These are phyloP conservation scores for Fusarium oligoseptatum DNA, from an alignment of 2,329 filamentous ascomycete species.

Conservation along the genomic window DNA sequence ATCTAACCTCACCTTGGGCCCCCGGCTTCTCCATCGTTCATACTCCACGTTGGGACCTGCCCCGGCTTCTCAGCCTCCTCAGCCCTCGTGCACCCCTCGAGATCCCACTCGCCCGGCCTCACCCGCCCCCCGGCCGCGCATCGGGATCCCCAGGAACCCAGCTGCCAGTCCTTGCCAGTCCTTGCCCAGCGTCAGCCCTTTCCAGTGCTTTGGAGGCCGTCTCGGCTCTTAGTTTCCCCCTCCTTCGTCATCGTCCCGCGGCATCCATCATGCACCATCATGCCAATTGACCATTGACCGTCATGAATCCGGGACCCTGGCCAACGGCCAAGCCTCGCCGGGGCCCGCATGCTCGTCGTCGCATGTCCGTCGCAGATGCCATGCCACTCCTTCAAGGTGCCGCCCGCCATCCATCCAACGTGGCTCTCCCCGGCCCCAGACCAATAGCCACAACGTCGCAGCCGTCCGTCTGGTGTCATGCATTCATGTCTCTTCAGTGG, in stretches of 20 bases:
- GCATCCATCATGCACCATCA: conserved; percentile 43
- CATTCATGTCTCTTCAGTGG: conserved; percentile 29
- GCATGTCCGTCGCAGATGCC: conserved; percentile 7
- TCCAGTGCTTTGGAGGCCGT: conserved; percentile 10
- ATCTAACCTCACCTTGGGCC: conserved; percentile 12
- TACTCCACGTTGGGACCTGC: conserved; percentile 34
- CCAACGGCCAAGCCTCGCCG: conserved; percentile 18
- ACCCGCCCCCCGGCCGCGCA: conserved; percentile 43
- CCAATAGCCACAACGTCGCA: conserved; percentile 25
- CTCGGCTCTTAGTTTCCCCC: conserved; percentile 33
- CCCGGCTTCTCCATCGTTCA: conserved; percentile 36
- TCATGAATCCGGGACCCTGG: conserved; percentile 26
- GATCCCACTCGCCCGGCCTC: conserved; percentile 44
- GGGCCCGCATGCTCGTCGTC: conserved; percentile 20
- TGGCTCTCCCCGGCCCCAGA: conserved; percentile 15
- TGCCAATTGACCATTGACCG: conserved; percentile 33
- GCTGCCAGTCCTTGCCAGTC: conserved; percentile 18
- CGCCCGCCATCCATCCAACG: conserved; percentile 4
- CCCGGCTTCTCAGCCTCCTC: conserved; percentile 46
- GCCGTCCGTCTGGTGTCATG: conserved; percentile 35
- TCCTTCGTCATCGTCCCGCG: conserved; percentile 40
- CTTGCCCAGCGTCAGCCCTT: conserved; percentile 16
- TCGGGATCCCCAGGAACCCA: conserved; percentile 48
- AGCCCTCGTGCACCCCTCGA: conserved; percentile 15
- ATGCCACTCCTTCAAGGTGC: conserved; percentile 19